Evolutionary conservation across 208 protist genomes (phyloP), one percentile per base, ranked within the genome.

Genomic region (Trypanosoma conorhini): DNA sequence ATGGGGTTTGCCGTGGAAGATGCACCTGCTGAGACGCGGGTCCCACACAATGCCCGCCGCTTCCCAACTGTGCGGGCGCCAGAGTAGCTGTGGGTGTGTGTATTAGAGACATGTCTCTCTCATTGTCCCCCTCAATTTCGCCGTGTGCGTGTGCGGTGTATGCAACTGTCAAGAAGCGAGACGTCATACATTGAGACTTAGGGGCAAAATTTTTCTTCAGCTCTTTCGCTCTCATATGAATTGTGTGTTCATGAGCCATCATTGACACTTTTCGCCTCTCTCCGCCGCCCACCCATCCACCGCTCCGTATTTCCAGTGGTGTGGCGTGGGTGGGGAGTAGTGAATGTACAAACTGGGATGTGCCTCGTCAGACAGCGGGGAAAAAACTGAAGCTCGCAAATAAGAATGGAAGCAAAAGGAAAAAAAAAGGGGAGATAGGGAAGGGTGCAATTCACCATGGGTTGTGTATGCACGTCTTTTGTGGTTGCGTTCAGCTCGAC

Each of bases 61-160:
- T 31, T 69, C 22, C 64, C 51, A 33, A 35, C 24, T 7, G 64
- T 60, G 8, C 64, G 59, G 35, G 52, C 64, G 50, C 64, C 33
- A 38, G 64, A 69, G 26, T 61, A 59, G 56, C 3, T 17, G 31
- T n/a, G 38, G 26, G 22, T 44, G 60, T 50, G 17, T 35, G 13
- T 52, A 35, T 68, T 38, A 50, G 17, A 3, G 38, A 31, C 46
- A 10, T 51, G 46, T n/a, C 52, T 54, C 10, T 66, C 10, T 66
- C 9, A 2, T 10, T 51, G 5, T 66, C 22, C 9, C 15, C 33
- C 10, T 54, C 51, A 54, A 51, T 66, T 10, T 21, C 26, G 31
- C 46, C 17, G 10, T 54, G 51, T 66, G 24, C 33, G 51, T 54
- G 17, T 54, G n/a, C n/a, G n/a, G n/a, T n/a, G n/a, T n/a, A n/a